phyloP scores from a whole-genome alignment of 345 rosid genomes.

The Rhodamnia argentea region DNA sequence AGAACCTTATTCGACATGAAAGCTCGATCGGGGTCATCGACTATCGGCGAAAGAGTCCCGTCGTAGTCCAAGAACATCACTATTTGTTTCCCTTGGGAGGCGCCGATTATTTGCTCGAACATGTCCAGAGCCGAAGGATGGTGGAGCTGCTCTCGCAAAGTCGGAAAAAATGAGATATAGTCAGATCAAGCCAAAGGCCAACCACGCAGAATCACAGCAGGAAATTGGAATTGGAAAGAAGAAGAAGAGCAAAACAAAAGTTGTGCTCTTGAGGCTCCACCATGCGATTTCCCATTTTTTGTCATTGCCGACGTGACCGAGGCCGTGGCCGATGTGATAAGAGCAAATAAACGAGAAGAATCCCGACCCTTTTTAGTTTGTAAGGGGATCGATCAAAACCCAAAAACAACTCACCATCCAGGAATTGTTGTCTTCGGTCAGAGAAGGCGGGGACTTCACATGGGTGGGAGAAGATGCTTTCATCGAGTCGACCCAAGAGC shows the following conservation, averaged over 20 bases:
- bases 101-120: slow-evolving; percentile 57
- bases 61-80: slow-evolving; percentile 94
- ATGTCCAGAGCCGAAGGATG: slow-evolving; percentile 81
- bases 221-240: not conserved
- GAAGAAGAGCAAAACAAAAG: not conserved
- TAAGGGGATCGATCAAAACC: not conserved
- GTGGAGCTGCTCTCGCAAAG: slow-evolving; percentile 23
- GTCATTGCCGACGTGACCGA: not conserved
- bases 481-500: slow-evolving; percentile 84
- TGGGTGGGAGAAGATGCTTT: slow-evolving; percentile 92
- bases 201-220: not conserved
- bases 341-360: not conserved
- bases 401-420: slow-evolving; percentile 44
- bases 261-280: not conserved
- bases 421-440: slow-evolving; percentile 18
- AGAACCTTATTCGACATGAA: slow-evolving; percentile 82
- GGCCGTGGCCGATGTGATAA: not conserved
- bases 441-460: slow-evolving; percentile 35
- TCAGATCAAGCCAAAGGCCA: not conserved
- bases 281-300: not conserved
- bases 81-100: slow-evolving; percentile 71
- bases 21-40: slow-evolving; percentile 84
- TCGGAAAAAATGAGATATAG: not conserved
- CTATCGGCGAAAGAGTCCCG: slow-evolving; percentile 96
- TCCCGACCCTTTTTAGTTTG: not conserved